phyloP scores from a whole-genome alignment of 2,329 filamentous ascomycete species.

The Ilyonectria mors-panacis region DNA sequence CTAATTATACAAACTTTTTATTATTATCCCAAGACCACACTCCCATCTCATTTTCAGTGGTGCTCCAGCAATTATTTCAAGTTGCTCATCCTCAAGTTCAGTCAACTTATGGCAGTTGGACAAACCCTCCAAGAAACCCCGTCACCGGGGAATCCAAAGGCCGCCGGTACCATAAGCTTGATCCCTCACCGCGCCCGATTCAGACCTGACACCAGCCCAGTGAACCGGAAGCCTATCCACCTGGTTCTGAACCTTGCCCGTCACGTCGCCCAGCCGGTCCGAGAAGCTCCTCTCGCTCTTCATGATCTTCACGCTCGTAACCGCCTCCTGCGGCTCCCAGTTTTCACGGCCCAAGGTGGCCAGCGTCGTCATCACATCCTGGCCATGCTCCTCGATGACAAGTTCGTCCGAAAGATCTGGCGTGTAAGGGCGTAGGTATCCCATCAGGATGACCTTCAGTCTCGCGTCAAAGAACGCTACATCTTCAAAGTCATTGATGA shows the following conservation, averaged over 20 bases:
- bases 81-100: neutral
- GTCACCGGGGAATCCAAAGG: conserved; percentile 59
- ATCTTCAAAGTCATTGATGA: conserved; percentile 66
- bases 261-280: conserved; percentile 64
- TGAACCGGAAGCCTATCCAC: conserved; percentile 73
- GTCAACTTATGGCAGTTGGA: neutral
- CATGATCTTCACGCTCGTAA: conserved; percentile 55
- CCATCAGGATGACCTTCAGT: conserved; percentile 72
- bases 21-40: neutral
- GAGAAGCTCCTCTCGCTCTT: conserved; percentile 60
- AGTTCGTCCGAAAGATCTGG: conserved; percentile 40
- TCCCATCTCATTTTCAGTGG: neutral
- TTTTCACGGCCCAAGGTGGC: conserved; percentile 62
- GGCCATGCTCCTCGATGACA: conserved; percentile 50
- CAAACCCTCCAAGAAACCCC: accelerated
- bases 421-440: conserved; percentile 63
- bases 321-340: conserved; percentile 61
- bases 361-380: conserved; percentile 60
- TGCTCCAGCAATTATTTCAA: neutral
- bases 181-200: conserved; percentile 63
- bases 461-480: conserved; percentile 58
- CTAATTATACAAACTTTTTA: too few relatives aligned
- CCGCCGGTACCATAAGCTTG: conserved; percentile 64
- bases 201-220: conserved; percentile 70
- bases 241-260: conserved; percentile 66